These are phyloP conservation scores for Penicillium sp. DNA, from an alignment of 2,329 filamentous ascomycete species.

Conservation along the genomic window DNA sequence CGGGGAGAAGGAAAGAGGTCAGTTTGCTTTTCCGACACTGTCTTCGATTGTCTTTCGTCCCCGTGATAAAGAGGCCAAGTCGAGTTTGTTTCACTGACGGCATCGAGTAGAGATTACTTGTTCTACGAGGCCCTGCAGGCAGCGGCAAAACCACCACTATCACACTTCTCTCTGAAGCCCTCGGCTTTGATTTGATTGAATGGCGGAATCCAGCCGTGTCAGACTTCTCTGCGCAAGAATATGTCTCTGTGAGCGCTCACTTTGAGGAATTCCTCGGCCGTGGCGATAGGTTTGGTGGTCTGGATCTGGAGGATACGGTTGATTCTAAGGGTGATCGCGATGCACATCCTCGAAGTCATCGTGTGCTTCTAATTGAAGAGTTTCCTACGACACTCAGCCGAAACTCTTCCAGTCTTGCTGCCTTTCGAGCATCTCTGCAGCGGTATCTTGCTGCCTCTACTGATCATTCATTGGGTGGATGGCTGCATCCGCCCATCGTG, in stretches of 20 bases:
- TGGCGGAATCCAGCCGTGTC: constrained; percentile 82
- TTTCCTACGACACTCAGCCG: constrained; percentile 75
- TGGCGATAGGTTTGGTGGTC: constrained; percentile 74
- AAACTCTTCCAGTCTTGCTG: constrained; percentile 63
- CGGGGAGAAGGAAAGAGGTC: constrained; percentile 52
- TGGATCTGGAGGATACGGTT: constrained; percentile 51
- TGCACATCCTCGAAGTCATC: constrained; percentile 32
- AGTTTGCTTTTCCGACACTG: constrained; percentile 12
- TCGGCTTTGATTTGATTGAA: constrained; percentile 77
- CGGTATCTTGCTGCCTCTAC: constrained; percentile 72
- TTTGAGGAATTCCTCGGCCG: constrained; percentile 92
- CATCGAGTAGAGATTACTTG: constrained; percentile 66
- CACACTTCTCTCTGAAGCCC: constrained; percentile 71
- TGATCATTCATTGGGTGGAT: constrained; percentile 46
- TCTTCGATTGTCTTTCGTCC: not conserved
- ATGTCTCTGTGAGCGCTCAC: constrained; percentile 71
- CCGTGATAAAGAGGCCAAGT: not conserved
- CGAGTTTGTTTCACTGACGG: not conserved
- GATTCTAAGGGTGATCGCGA: constrained; percentile 4
- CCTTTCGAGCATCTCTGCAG: constrained; percentile 74
- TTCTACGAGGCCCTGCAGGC: constrained; percentile 88
- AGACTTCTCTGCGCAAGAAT: constrained; percentile 61
- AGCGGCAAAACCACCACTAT: constrained; percentile 92
- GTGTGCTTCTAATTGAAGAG: constrained; percentile 76
- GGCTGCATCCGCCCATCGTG: constrained; percentile 70